A percentile compares a stretch with the other conserved stretches of the same genome.
Evolutionary conservation across 2,329 filamentous ascomycete species (phyloP).

Genomic region (Ascochyta clinopodiicola): DNA sequence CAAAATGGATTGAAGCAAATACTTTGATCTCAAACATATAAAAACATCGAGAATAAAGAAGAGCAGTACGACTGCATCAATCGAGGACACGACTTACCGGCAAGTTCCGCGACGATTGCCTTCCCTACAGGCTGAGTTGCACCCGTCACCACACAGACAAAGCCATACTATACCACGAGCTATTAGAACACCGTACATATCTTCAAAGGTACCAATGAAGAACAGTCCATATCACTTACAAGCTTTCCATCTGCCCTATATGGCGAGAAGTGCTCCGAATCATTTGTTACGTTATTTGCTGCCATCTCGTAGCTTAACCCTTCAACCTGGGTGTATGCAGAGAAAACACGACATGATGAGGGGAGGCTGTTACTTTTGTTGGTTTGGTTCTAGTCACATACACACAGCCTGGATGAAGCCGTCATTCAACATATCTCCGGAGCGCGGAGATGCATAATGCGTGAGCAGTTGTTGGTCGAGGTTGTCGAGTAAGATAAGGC

Average conservation of each 20-base stretch:
- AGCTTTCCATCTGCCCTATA: constrained; percentile 66
- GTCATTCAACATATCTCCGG: constrained; percentile 41
- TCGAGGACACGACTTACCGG: constrained; percentile 50
- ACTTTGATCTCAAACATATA: not conserved
- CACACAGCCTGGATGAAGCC: constrained; percentile 7
- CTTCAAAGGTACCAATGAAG: not conserved
- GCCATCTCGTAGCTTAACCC: constrained; percentile 7
- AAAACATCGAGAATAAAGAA: not conserved
- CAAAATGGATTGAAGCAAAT: not conserved
- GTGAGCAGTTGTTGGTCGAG: constrained; percentile 13
- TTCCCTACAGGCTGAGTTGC: constrained; percentile 66
- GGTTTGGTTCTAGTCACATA: not conserved
- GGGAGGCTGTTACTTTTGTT: constrained; percentile 46
- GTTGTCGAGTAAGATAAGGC: constrained; percentile 7
- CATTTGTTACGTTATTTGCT: constrained; percentile 24
- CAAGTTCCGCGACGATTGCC: constrained; percentile 66
- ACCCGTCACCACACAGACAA: constrained; percentile 69
- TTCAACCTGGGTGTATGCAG: too few species aligned
- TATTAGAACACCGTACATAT: not conserved
- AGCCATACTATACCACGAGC: constrained; percentile 59
- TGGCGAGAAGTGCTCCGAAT: constrained; percentile 62
- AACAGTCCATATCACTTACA: constrained; percentile 42
- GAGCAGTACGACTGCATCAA: not conserved
- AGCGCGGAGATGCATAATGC: constrained; percentile 45
- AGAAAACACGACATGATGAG: not conserved